Evolutionary conservation across 1,284 basidiomycete species (phyloP).

Genomic region (Inonotus hispidus): DNA sequence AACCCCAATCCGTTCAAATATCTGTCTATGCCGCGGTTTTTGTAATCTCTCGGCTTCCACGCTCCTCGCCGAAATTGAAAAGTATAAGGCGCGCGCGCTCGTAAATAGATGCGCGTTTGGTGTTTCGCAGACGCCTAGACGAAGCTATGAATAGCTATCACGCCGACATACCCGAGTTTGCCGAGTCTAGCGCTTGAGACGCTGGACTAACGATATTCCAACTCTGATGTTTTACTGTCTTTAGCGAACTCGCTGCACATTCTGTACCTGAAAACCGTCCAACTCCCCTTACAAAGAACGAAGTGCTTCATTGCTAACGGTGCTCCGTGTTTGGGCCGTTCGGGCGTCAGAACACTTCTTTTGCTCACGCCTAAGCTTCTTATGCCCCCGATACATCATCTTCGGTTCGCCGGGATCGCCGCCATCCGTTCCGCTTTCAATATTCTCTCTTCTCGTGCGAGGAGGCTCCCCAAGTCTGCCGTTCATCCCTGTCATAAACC

Average conservation of each 20-base stretch:
- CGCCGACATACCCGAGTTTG: not conserved
- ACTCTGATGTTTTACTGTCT: not conserved
- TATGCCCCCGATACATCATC: not conserved
- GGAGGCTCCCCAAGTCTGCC: not conserved
- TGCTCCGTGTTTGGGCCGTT: not conserved
- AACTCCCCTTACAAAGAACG: not conserved
- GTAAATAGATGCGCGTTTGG: not conserved
- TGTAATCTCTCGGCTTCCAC: not conserved
- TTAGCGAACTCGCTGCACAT: no score
- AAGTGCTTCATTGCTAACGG: not conserved
- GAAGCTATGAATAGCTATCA: no score
- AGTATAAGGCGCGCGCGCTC: not conserved
- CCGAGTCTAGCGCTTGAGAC: not conserved
- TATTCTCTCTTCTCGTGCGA: not conserved
- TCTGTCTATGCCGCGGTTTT: not conserved
- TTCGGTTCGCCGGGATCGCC: constrained; percentile 4
- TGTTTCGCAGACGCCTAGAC: no score
- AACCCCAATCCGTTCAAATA: not conserved
- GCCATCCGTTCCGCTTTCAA: not conserved
- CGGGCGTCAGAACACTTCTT: not conserved
- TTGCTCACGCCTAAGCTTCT: not conserved
- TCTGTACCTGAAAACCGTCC: no score
- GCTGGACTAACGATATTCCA: no score
- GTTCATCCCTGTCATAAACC: not conserved
- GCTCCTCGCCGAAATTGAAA: not conserved